Conservation (phyloP, 176 grass and related monocot species). For the sorghum (Sorghum bicolor) region DNA sequence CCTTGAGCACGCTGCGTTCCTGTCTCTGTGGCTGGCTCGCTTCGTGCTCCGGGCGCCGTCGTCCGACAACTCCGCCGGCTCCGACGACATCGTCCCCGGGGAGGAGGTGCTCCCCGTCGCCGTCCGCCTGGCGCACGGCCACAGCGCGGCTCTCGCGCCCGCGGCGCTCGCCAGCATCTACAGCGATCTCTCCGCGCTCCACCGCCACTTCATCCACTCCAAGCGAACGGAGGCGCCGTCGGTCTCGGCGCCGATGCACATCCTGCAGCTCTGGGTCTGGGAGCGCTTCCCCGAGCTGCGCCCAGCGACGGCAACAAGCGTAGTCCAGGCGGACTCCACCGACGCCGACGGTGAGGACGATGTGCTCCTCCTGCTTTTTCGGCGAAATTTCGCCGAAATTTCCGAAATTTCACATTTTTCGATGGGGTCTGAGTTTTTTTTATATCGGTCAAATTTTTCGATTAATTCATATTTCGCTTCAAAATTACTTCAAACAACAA, state of each 20-base stretch:
- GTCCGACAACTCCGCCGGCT: no score
- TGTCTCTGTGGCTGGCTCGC: slow-evolving; percentile 30
- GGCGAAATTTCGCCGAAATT: no score
- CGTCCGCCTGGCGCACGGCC: slow-evolving; percentile 25
- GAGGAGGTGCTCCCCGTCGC: slow-evolving; percentile 31
- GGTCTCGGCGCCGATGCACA: slow-evolving; percentile 29
- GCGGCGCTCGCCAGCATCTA: slow-evolving; percentile 46
- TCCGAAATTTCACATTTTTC: no score
- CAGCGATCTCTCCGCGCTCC: slow-evolving; percentile 24
- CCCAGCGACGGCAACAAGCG: neutral
- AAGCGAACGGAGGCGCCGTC: neutral
- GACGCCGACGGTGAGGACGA: no score
- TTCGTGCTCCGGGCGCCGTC: slow-evolving; percentile 32
- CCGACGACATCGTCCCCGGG: neutral
- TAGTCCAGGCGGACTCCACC: no score
- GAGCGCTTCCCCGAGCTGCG: slow-evolving; percentile 35
- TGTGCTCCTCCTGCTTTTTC: neutral
- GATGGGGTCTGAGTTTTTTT: no score
- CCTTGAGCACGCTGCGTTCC: slow-evolving; percentile 42
- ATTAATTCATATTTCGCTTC: no score
- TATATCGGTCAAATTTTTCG: no score
- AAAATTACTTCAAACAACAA: no score
- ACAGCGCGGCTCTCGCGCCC: slow-evolving; percentile 30
- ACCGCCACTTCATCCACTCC: neutral
- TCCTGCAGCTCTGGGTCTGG: slow-evolving; percentile 50